phyloP scores from a whole-genome alignment of 1,284 basidiomycete species.

The Ceratobasidium sp. region DNA sequence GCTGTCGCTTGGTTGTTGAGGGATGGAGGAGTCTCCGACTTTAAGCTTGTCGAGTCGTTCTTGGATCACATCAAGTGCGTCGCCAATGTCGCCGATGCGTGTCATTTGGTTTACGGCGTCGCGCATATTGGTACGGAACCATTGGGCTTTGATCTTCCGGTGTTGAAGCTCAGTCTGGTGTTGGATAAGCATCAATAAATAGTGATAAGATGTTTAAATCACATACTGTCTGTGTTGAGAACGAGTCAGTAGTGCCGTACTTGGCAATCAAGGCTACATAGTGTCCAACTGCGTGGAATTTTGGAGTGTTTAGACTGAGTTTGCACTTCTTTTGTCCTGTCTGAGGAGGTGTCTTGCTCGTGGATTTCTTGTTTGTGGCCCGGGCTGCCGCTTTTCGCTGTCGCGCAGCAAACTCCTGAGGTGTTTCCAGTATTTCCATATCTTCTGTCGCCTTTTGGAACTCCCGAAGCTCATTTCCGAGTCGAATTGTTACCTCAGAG shows the following conservation, averaged over 20 bases:
- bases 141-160: conserved; percentile 48
- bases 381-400: not conserved
- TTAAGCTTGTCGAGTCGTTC: conserved; percentile 32
- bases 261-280: conserved; percentile 55
- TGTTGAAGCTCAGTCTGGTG: conserved; percentile 49
- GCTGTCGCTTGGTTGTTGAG: conserved; percentile 15
- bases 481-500: conserved; percentile 47
- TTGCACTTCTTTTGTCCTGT: conserved; percentile 2
- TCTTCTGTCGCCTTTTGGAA: conserved; percentile 51
- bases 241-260: conserved; percentile 59
- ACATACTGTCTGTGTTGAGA: conserved; percentile 56
- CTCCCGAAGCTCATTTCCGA: conserved; percentile 50
- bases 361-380: not conserved
- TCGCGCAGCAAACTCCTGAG: conserved; percentile 52
- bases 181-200: too few species aligned
- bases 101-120: conserved; percentile 48
- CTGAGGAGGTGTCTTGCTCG: not conserved
- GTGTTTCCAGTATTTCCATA: conserved; percentile 54
- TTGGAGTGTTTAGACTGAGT: conserved; percentile 56
- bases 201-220: too few species aligned
- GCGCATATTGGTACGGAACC: conserved; percentile 49
- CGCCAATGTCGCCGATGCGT: conserved; percentile 45
- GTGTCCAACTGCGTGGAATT: conserved; percentile 58
- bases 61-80: conserved; percentile 32
- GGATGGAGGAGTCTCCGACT: not conserved